phyloP scores from a whole-genome alignment of 2,329 filamentous ascomycete genomes.

The Epichloe gansuensis region DNA sequence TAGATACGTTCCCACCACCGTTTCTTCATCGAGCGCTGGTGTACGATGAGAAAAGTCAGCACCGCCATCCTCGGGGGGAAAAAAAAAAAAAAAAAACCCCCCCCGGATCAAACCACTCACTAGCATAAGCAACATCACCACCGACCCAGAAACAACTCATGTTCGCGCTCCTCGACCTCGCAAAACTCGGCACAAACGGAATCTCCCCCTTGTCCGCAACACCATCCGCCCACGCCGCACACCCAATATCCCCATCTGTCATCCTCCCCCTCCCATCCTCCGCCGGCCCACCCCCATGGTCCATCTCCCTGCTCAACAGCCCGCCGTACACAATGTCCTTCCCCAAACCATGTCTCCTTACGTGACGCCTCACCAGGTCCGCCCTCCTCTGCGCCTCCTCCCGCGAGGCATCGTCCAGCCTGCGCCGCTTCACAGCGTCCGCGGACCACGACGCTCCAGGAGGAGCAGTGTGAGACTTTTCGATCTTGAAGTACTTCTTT shows the following conservation, averaged over 20 bases:
- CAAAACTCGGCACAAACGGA: conserved; percentile 19
- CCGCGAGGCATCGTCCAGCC: conserved; percentile 27
- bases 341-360: conserved; percentile 24
- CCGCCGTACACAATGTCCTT: conserved; percentile 21
- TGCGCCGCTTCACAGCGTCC: conserved; percentile 45
- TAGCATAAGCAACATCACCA: conserved; percentile 29
- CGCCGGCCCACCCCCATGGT: conserved; percentile 6
- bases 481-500: conserved; percentile 56
- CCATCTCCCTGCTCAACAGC: conserved; percentile 17
- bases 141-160: conserved; percentile 29
- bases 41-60: not conserved
- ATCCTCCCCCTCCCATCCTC: conserved; percentile 10
- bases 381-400: conserved; percentile 15
- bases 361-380: conserved; percentile 22
- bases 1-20: conserved; percentile 28
- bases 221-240: conserved; percentile 26
- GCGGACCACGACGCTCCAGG: conserved; percentile 39
- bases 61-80: not conserved
- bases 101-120: conserved; percentile 20
- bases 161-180: conserved; percentile 17
- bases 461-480: conserved; percentile 41
- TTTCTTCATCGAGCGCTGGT: conserved; percentile 22
- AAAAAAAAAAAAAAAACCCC: not conserved
- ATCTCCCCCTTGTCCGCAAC: conserved; percentile 27
- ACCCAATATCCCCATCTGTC: conserved; percentile 14